Evolutionary conservation across 2,329 filamentous ascomycete species (phyloP).

Genomic region (Fusarium goolgardi): DNA sequence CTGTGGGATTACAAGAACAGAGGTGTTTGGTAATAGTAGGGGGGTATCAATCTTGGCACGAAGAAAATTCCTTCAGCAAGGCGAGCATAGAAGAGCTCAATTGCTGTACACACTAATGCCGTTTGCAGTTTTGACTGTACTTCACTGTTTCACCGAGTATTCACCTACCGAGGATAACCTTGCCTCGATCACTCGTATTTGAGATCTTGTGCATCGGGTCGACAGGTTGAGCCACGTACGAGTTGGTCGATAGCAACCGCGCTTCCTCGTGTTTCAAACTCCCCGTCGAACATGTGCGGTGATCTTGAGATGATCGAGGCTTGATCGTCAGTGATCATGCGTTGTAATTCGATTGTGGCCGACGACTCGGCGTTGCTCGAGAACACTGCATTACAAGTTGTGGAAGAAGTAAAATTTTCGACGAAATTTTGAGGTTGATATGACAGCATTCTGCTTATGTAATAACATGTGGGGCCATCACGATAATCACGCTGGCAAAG

Average conservation of each 20-base stretch:
- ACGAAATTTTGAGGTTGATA: conserved; percentile 20
- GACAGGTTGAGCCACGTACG: conserved; percentile 17
- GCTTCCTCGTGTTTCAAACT: conserved; percentile 13
- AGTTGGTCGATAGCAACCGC: background rate
- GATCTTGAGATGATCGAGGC: conserved; percentile 11
- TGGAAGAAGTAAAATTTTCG: conserved; percentile 32
- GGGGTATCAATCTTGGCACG: conserved; percentile 65
- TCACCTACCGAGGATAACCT: conserved; percentile 27
- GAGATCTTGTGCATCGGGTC: conserved; percentile 25
- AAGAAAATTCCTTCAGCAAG: conserved; percentile 66
- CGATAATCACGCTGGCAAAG: background rate
- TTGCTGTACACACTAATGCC: conserved; percentile 72
- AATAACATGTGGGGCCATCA: conserved; percentile 14
- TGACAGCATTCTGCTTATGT: conserved; percentile 36
- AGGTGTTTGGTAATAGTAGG: conserved; percentile 70
- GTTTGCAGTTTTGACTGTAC: conserved; percentile 44
- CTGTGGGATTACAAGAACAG: conserved; percentile 54
- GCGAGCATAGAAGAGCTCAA: conserved; percentile 63
- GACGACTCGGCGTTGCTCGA: background rate
- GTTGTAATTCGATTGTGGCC: conserved; percentile 4
- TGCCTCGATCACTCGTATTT: conserved; percentile 23
- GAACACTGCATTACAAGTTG: background rate
- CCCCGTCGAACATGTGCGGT: background rate
- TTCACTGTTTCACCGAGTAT: conserved; percentile 34
- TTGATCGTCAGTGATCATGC: background rate